A percentile compares a stretch with the other conserved stretches of the same genome.
These are phyloP conservation scores for Phytophthora quininea DNA, from an alignment of 352 stramenopile genomes.

Conservation along the genomic window DNA sequence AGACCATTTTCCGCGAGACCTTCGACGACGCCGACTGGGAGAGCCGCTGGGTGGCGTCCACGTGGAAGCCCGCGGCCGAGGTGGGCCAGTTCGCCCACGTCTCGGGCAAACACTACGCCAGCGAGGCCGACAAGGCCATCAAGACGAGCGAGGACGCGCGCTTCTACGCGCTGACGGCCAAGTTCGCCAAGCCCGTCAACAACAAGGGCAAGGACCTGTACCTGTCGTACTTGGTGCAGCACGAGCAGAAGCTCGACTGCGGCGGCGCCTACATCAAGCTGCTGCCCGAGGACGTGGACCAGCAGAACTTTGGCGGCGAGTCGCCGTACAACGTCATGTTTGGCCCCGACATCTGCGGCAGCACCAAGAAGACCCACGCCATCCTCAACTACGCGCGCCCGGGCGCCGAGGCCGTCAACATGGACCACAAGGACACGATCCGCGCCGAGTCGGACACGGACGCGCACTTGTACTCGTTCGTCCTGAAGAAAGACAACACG, in stretches of 20 bases:
- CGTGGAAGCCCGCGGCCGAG: constrained; percentile 94
- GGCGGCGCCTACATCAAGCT: constrained; percentile 99
- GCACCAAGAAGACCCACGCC: constrained; percentile 96
- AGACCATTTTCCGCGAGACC: constrained; percentile 95
- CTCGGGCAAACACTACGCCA: constrained; percentile 91
- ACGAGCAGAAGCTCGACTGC: constrained; percentile 99
- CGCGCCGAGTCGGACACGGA: constrained; percentile 78
- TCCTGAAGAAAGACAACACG: constrained; percentile 97
- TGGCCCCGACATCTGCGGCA: constrained; percentile 98
- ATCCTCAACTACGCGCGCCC: constrained; percentile 98
- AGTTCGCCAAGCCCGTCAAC: constrained; percentile 87
- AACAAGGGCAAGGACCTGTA: constrained; percentile 93
- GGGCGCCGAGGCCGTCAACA: constrained; percentile 93
- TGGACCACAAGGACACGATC: constrained; percentile 91
- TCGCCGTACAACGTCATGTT: constrained; percentile 98
- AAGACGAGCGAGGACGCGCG: constrained; percentile 94
- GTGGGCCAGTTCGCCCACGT: constrained; percentile 96
- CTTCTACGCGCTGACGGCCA: constrained; percentile 98
- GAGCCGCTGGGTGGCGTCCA: constrained; percentile 86
- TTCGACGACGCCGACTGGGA: constrained; percentile 91
- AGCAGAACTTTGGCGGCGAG: constrained; percentile 94
- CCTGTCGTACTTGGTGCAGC: constrained; percentile 98
- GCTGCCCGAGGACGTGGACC: constrained; percentile 91
- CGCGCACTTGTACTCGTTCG: constrained; percentile 98
- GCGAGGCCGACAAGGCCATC: constrained; percentile 93